Evolutionary conservation across 768 basidiomycete species (phyloP), one percentile per base, ranked within the genome.

Genomic region (Chalciporus sphaerocephalus): DNA sequence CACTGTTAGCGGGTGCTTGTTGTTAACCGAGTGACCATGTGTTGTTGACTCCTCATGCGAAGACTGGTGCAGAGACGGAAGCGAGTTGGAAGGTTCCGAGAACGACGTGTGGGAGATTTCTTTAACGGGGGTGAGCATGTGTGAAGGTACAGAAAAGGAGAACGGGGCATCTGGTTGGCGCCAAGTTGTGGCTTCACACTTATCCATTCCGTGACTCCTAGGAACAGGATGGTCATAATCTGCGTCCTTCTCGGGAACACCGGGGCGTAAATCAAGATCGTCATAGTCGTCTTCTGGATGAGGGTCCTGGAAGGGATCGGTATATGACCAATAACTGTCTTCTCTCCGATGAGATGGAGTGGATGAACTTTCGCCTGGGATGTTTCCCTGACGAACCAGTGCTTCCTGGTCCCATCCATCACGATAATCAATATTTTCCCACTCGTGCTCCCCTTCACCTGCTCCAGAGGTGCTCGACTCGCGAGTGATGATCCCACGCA

Each of bases 251-350:
- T 53, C 54, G 47, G 53, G 43, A 11, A 35, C 25, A 2, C 23
- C 46, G 22, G 28, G 47, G 40, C 28, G 44, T 27, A 56, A 39
- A 33, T 53, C 21, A 50, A 48, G 47, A 22, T 33, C 40, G 35
- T 44, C 48, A 34, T 57, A 52, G 15, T 50, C 54, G 13, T 60
- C 51, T 27, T 59, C 58, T 12, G 33, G 48, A n/a, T 44, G 34
- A 21, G 51, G 54, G 41, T 74, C 66, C 22, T 60, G 49, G 47
- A 70, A 74, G 0, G 71, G 79, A 56, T 84, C 79, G 18, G 56
- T 57, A 54, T 83, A 80, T 57, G 51, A 65, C 58, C 58, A 63
- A 48, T 40, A 37, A 20, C 52, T 56, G 25, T 33, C 51, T 3
- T 54, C 57, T 37, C 39, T 44, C 40, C 43, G 49, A 42, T 40